These are phyloP conservation scores for Aspergillus bombycis DNA, from an alignment of 2,329 filamentous ascomycete genomes.

Conservation along the genomic window DNA sequence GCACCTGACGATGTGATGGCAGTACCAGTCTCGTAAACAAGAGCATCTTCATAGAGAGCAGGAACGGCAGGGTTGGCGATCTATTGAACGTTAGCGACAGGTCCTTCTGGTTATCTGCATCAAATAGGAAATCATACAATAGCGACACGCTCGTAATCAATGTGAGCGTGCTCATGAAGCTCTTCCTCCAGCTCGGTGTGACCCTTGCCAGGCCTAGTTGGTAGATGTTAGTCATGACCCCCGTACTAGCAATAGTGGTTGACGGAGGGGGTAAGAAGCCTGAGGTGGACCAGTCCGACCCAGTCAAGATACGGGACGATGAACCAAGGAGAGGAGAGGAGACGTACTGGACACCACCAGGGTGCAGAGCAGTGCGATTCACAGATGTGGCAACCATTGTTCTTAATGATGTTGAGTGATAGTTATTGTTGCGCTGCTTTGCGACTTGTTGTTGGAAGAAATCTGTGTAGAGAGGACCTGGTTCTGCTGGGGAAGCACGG, in stretches of 20 bases:
- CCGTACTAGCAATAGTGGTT: not conserved
- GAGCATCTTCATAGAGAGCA: constrained; percentile 96
- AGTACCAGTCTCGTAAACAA: constrained; percentile 95
- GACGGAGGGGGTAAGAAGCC: not conserved
- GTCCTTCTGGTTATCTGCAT: not conserved
- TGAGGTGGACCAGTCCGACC: not conserved
- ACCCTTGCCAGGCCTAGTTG: constrained; percentile 73
- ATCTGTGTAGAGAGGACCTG: constrained; percentile 56
- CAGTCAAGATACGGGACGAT: constrained; percentile 7
- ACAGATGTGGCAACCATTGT: constrained; percentile 61
- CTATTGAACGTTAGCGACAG: constrained; percentile 39
- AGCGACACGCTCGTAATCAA: constrained; percentile 97
- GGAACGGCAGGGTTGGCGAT: constrained; percentile 92
- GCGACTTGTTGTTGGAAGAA: constrained; percentile 61
- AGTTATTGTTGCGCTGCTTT: constrained; percentile 62
- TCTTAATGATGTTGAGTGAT: constrained; percentile 60
- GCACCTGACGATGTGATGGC: constrained; percentile 96
- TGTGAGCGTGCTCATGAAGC: constrained; percentile 95
- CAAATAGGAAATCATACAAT: constrained; percentile 67
- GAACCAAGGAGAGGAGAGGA: constrained; percentile 6
- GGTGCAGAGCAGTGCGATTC: constrained; percentile 93
- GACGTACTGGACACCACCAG: constrained; percentile 84
- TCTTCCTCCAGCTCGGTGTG: constrained; percentile 98
- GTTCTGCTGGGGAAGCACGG: constrained; percentile 45
- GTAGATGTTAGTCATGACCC: constrained; percentile 11